Evolutionary conservation across 805 yeast genomes (phyloP).

Genomic region (Lipomyces sp.): DNA sequence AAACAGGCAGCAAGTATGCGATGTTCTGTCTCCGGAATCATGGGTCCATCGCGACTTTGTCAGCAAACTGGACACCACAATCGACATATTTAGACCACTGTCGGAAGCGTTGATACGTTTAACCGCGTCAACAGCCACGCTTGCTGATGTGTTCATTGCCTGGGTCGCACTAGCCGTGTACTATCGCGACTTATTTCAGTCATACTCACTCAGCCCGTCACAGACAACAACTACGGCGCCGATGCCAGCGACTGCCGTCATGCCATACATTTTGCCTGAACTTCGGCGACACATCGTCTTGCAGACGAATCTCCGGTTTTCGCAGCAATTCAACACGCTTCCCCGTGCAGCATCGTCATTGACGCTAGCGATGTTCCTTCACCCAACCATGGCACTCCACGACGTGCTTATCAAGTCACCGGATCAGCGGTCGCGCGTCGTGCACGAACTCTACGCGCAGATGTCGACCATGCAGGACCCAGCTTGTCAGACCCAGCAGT

Average conservation of each 20-base stretch:
- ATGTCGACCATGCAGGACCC: conserved; percentile 15
- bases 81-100: conserved; percentile 27
- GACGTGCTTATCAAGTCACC: conserved; percentile 30
- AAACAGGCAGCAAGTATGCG: conserved; percentile 23
- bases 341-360: conserved; percentile 23
- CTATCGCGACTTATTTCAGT: conserved; percentile 24
- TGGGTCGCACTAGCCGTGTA: conserved; percentile 32
- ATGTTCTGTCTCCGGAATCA: conserved; percentile 23
- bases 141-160: conserved; percentile 29
- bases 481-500: not conserved
- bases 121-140: conserved; percentile 19
- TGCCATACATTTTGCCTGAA: conserved; percentile 14
- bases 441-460: conserved; percentile 32
- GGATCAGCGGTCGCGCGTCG: conserved; percentile 32
- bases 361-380: conserved; percentile 29
- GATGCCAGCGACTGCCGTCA: not conserved
- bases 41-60: conserved; percentile 30
- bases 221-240: conserved; percentile 4
- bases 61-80: conserved; percentile 23
- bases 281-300: conserved; percentile 15
- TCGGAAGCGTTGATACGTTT: conserved; percentile 22
- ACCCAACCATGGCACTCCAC: conserved; percentile 32
- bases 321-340: conserved; percentile 22
- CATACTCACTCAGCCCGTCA: conserved; percentile 8
- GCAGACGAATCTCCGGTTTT: conserved; percentile 20